phyloP scores from a whole-genome alignment of 495 filamentous ascomycete species.

The Neurospora sp. region DNA sequence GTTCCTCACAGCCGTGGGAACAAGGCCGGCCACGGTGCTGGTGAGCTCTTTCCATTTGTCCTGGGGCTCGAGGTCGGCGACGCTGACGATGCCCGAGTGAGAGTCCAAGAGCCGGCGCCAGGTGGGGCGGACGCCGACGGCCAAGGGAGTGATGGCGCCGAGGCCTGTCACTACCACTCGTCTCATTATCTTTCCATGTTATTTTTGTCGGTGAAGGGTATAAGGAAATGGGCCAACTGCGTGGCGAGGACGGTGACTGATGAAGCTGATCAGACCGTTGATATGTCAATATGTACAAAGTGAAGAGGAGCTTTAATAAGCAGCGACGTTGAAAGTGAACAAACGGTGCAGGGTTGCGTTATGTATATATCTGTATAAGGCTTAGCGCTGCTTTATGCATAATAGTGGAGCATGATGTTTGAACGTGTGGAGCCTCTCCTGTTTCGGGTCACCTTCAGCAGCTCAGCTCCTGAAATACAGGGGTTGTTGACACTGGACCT shows the following conservation, averaged over 20 bases:
- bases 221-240: not conserved
- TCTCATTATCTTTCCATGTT: constrained; percentile 50
- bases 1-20: constrained; percentile 37
- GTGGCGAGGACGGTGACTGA: not conserved
- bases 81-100: constrained; percentile 68
- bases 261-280: not conserved
- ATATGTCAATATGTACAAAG: not conserved
- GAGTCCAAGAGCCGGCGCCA: constrained; percentile 76
- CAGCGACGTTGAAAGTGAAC: not conserved
- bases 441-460: not conserved
- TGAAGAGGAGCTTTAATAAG: not conserved
- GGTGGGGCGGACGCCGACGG: constrained; percentile 65
- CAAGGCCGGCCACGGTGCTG: constrained; percentile 73
- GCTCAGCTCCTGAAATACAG: not conserved
- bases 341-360: not conserved
- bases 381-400: not conserved
- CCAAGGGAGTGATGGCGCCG: constrained; percentile 85
- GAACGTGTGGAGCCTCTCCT: not conserved
- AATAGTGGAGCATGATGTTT: not conserved
- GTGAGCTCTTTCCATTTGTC: constrained; percentile 56
- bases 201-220: not conserved
- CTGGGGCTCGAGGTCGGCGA: constrained; percentile 44
- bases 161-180: constrained; percentile 93
- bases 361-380: not conserved
- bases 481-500: not conserved